phyloP scores from a whole-genome alignment of 208 protist species.

The Leishmania major region DNA sequence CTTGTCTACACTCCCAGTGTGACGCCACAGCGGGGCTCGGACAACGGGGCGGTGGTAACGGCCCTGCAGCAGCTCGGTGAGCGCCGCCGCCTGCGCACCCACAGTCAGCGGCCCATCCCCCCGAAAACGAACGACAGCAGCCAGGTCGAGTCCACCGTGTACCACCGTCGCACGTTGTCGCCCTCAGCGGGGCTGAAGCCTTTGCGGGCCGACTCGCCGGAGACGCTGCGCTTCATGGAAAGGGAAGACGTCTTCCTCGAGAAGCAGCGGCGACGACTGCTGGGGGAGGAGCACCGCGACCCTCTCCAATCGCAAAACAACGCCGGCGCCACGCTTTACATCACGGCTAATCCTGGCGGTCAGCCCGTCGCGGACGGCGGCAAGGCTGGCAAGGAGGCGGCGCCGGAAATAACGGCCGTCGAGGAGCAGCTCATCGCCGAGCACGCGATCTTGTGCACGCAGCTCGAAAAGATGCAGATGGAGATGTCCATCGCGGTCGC shows the following conservation, averaged over 20 bases:
- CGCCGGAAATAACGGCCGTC: constrained; percentile 23
- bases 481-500: constrained; percentile 32
- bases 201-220: constrained; percentile 32
- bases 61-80: neutral
- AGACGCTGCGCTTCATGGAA: constrained; percentile 36
- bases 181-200: constrained; percentile 1
- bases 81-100: constrained; percentile 40
- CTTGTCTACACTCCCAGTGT: constrained; percentile 21
- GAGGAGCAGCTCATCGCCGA: constrained; percentile 46
- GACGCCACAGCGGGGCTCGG: constrained; percentile 18
- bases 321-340: neutral
- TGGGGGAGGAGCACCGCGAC: constrained; percentile 19
- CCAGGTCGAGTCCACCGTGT: constrained; percentile 39
- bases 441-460: constrained; percentile 34
- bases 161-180: constrained; percentile 11
- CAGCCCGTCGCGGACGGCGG: neutral
- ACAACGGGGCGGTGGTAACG: neutral
- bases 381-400: neutral
- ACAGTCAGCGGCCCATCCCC: constrained; percentile 20
- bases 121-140: constrained; percentile 30
- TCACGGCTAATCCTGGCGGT: constrained; percentile 7
- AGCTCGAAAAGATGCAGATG: constrained; percentile 55
- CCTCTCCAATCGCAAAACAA: constrained; percentile 3
- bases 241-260: constrained; percentile 34
- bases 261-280: constrained; percentile 15